Conservation (phyloP, 257 asterid genomes). For the Solanum pimpinellifolium region DNA sequence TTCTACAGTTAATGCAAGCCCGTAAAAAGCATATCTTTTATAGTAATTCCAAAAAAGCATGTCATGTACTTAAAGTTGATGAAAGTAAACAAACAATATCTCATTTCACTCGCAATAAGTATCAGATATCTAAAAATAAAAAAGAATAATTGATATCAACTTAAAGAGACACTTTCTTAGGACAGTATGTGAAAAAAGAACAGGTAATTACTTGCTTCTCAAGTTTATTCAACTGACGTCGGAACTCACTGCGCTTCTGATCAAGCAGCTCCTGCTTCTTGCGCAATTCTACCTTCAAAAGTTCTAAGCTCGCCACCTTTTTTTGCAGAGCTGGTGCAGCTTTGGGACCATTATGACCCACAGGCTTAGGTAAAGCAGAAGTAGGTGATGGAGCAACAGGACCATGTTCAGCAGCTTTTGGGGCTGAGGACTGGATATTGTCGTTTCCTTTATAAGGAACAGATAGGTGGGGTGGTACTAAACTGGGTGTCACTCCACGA, state of each 20-base stretch:
- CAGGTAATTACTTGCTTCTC: constrained; percentile 58
- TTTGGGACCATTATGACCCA: constrained; percentile 36
- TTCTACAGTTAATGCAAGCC: background rate
- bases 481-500: constrained; percentile 15
- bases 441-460: constrained; percentile 37
- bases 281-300: constrained; percentile 84
- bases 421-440: constrained; percentile 25
- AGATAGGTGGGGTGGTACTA: constrained; percentile 21
- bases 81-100: background rate
- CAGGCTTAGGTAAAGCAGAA: constrained; percentile 32
- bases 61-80: background rate
- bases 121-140: background rate
- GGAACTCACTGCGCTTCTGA: constrained; percentile 75
- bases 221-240: constrained; percentile 58
- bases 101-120: background rate
- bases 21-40: background rate
- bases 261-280: constrained; percentile 98
- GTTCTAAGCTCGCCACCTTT: constrained; percentile 73
- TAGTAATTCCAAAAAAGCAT: background rate
- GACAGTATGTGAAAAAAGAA: constrained; percentile 5
- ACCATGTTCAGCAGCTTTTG: constrained; percentile 12
- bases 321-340: constrained; percentile 51
- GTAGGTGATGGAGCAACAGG: constrained; percentile 22
- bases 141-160: background rate
- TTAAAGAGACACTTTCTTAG: background rate